Conservation (phyloP, 2,329 filamentous ascomycete species). For the Thermothelomyces thermophilus region DNA sequence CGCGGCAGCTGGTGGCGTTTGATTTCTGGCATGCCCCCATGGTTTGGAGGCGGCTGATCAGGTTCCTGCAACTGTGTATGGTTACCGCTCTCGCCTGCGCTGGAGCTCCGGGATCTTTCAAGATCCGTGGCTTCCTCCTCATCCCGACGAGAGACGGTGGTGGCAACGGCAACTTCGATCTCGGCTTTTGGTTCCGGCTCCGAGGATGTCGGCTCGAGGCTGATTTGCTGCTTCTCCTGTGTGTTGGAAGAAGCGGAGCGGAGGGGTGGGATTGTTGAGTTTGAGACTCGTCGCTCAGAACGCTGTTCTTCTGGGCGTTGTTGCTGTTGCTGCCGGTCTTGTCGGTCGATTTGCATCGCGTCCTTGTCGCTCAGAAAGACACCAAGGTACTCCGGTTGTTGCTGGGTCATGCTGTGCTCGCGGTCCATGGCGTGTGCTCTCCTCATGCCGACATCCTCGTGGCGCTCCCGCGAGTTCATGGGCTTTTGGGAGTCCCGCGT, state of each 20-base stretch:
- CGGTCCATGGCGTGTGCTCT: neutral
- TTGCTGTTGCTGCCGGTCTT: neutral
- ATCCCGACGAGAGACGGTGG: neutral
- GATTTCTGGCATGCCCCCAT: neutral
- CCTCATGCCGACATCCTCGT: slow-evolving; percentile 12
- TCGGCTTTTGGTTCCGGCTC: slow-evolving; percentile 14
- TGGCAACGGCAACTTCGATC: slow-evolving; percentile 3
- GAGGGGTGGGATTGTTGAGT: neutral
- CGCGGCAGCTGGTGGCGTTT: slow-evolving; percentile 13
- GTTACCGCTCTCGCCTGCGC: slow-evolving; percentile 1
- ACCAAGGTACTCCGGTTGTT: neutral
- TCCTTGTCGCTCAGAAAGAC: neutral
- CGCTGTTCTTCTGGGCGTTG: neutral
- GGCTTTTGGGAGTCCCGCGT: slow-evolving; percentile 5
- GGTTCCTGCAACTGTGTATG: neutral
- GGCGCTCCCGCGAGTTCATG: neutral
- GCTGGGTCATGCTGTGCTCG: neutral
- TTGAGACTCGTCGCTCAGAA: neutral
- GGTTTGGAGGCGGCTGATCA: slow-evolving; percentile 3
- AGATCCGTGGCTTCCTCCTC: slow-evolving; percentile 19
- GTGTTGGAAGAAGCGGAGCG: neutral
- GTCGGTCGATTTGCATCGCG: slow-evolving; percentile 1
- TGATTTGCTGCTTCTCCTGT: neutral
- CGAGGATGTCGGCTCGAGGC: neutral
- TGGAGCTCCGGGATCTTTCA: slow-evolving; percentile 3